phyloP scores from a whole-genome alignment of 495 filamentous ascomycete species.

The Daldinia loculata region DNA sequence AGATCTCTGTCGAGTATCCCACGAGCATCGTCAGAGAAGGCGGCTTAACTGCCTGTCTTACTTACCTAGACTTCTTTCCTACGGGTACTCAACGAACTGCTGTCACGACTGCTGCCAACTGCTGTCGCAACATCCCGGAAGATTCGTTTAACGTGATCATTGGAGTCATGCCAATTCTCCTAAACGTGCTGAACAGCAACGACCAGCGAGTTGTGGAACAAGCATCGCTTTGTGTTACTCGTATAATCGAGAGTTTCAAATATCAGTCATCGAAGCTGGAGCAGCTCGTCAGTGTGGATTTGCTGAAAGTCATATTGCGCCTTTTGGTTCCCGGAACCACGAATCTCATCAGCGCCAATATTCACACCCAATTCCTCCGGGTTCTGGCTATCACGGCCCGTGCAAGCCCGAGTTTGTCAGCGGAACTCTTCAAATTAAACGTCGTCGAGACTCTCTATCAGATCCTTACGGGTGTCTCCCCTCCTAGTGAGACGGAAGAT shows the following conservation, averaged over 20 bases:
- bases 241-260: slow-evolving; percentile 96
- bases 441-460: slow-evolving; percentile 98
- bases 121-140: slow-evolving; percentile 93
- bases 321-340: slow-evolving; percentile 93
- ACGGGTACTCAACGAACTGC: slow-evolving; percentile 96
- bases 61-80: slow-evolving; percentile 96
- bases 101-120: slow-evolving; percentile 96
- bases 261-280: slow-evolving; percentile 86
- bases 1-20: slow-evolving; percentile 97
- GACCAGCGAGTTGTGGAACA: slow-evolving; percentile 98
- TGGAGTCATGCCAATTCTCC: slow-evolving; percentile 94
- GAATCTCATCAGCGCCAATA: slow-evolving; percentile 92
- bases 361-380: slow-evolving; percentile 95
- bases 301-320: slow-evolving; percentile 87
- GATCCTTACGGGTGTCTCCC: slow-evolving; percentile 95
- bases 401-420: slow-evolving; percentile 85
- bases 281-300: slow-evolving; percentile 84
- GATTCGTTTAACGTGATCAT: slow-evolving; percentile 88
- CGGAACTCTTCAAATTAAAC: slow-evolving; percentile 93
- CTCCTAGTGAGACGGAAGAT: slow-evolving; percentile 81
- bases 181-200: slow-evolving; percentile 87
- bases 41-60: slow-evolving; percentile 90
- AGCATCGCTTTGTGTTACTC: slow-evolving; percentile 93
- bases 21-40: slow-evolving; percentile 96
- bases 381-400: slow-evolving; percentile 88